phyloP scores from a whole-genome alignment of 371 early-diverging fungal genomes.

The Mortierella sp. region DNA sequence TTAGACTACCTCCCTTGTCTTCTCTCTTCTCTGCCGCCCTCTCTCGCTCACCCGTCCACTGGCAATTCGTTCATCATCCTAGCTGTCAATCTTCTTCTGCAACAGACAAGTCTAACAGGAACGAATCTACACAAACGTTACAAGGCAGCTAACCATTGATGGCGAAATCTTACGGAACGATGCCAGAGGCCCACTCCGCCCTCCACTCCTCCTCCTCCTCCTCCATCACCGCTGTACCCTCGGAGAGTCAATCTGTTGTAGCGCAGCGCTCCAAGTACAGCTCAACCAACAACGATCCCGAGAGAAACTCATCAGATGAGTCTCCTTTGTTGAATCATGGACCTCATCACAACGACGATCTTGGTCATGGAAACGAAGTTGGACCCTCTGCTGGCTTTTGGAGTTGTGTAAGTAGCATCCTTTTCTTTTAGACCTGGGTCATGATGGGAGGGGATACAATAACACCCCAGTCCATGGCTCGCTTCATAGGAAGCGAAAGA shows the following conservation, averaged over 20 bases:
- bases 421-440: not conserved
- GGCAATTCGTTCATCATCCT: not conserved
- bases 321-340: slow-evolving; percentile 54
- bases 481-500: not conserved
- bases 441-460: not conserved
- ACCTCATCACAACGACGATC: slow-evolving; percentile 40
- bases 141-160: slow-evolving; percentile 18
- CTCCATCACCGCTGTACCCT: slow-evolving; percentile 10
- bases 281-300: not conserved
- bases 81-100: slow-evolving; percentile 4
- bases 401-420: slow-evolving; percentile 51
- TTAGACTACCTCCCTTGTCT: no score
- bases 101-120: not conserved
- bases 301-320: slow-evolving; percentile 36
- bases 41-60: not conserved
- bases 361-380: slow-evolving; percentile 53
- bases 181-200: slow-evolving; percentile 39
- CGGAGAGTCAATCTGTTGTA: slow-evolving; percentile 7
- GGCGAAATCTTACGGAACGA: slow-evolving; percentile 52
- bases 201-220: slow-evolving; percentile 31
- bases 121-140: not conserved
- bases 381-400: slow-evolving; percentile 55
- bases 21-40: slow-evolving; percentile 1
- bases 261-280: not conserved
- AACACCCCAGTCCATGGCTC: not conserved